Evolutionary conservation across 495 filamentous ascomycete species (phyloP).

Genomic region (Podospora pseudoanserina): DNA sequence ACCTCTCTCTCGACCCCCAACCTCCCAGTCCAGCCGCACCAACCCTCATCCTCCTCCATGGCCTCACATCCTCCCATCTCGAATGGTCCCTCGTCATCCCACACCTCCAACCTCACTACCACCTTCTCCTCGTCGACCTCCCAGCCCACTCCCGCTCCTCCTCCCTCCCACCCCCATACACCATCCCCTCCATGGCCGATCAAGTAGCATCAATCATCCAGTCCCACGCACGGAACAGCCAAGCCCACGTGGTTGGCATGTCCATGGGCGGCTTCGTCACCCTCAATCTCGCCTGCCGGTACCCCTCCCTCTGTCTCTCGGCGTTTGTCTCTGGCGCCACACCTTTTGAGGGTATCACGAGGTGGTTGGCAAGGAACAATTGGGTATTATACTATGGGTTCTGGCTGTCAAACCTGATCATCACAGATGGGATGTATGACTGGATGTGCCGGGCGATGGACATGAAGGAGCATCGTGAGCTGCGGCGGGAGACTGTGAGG

Average conservation of each 20-base stretch:
- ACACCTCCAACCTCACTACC: constrained; percentile 29
- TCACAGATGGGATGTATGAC: constrained; percentile 5
- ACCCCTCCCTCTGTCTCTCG: constrained; percentile 27
- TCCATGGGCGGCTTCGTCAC: constrained; percentile 31
- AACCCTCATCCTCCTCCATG: constrained; percentile 36
- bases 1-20: not conserved
- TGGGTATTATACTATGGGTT: constrained; percentile 4
- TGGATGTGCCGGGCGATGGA: constrained; percentile 5
- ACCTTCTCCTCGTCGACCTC: constrained; percentile 34
- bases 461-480: constrained; percentile 21
- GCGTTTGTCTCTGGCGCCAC: constrained; percentile 29
- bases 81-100: constrained; percentile 33
- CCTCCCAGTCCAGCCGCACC: not conserved
- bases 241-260: constrained; percentile 32
- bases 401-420: not conserved
- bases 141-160: constrained; percentile 32
- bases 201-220: constrained; percentile 31
- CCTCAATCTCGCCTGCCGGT: constrained; percentile 14
- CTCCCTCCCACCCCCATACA: constrained; percentile 19
- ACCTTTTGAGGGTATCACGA: constrained; percentile 24
- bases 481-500: constrained; percentile 26
- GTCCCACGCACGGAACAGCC: constrained; percentile 28
- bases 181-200: constrained; percentile 26
- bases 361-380: constrained; percentile 20
- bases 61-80: constrained; percentile 32